These are phyloP conservation scores for Thecaphora frezii DNA, from an alignment of 1,284 basidiomycete species.

Conservation along the genomic window DNA sequence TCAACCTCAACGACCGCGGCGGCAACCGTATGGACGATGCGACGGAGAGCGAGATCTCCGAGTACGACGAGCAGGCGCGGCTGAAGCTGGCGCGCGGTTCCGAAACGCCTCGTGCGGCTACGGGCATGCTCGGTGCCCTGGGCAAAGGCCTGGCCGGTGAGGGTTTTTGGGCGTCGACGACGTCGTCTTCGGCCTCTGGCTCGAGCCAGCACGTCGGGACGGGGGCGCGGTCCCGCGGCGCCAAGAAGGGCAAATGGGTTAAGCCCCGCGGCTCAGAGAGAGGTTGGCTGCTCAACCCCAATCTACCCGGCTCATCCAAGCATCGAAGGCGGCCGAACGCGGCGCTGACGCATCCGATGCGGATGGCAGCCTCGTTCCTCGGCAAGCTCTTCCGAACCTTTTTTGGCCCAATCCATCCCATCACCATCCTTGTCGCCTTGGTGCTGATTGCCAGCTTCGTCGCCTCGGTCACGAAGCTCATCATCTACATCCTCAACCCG, in stretches of 20 bases:
- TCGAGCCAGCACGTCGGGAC: constrained; percentile 10
- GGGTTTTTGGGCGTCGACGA: constrained; percentile 30
- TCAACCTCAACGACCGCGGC: constrained; percentile 20
- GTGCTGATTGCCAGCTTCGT: constrained; percentile 44
- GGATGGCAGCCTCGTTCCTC: constrained; percentile 23
- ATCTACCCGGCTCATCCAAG: constrained; percentile 10
- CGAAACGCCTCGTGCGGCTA: constrained; percentile 6
- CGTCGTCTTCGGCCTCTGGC: no score
- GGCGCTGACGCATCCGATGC: constrained; percentile 23
- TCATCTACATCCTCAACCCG: constrained; percentile 90
- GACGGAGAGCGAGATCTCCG: constrained; percentile 40
- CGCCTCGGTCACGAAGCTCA: constrained; percentile 52
- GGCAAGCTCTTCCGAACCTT: constrained; percentile 33
- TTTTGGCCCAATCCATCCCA: constrained; percentile 41
- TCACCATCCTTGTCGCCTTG: constrained; percentile 41
- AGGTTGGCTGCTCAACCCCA: neutral
- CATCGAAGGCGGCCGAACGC: constrained; percentile 12
- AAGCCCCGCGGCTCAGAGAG: neutral
- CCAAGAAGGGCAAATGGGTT: constrained; percentile 29
- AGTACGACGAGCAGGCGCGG: constrained; percentile 35
- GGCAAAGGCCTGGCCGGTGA: constrained; percentile 22
- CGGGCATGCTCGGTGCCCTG: constrained; percentile 26
- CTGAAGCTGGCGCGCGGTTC: constrained; percentile 19
- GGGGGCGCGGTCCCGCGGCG: constrained; percentile 20
- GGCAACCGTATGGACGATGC: constrained; percentile 26